Percentiles rank a stretch among this genome's conserved stretches.
Conservation (phyloP, 768 basidiomycete species). For the Mycena albidolilacea region DNA sequence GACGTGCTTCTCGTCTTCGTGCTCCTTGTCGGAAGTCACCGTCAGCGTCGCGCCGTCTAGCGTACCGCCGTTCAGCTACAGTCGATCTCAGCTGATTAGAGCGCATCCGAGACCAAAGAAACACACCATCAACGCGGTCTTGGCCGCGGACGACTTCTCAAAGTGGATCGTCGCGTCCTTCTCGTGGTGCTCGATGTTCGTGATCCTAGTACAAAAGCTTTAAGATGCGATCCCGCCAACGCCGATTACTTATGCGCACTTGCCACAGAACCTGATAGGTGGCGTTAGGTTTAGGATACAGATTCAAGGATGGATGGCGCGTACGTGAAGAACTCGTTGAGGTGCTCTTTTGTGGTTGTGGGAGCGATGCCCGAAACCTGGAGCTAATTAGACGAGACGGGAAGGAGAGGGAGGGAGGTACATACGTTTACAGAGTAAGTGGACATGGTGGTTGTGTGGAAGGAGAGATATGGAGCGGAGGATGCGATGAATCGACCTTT, state of each 20-base stretch:
- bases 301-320: slow-evolving; percentile 41
- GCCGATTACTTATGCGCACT: slow-evolving; percentile 57
- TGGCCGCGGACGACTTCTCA: slow-evolving; percentile 86
- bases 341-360: slow-evolving; percentile 73
- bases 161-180: slow-evolving; percentile 82
- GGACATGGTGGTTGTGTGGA: slow-evolving; percentile 51
- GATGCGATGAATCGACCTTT: neutral
- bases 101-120: neutral
- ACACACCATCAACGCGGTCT: slow-evolving; percentile 85
- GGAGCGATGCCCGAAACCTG: slow-evolving; percentile 83
- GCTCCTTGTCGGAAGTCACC: slow-evolving; percentile 79
- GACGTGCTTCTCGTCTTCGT: slow-evolving; percentile 66
- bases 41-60: slow-evolving; percentile 80
- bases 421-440: slow-evolving; percentile 63
- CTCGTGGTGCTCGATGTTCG: slow-evolving; percentile 68
- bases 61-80: slow-evolving; percentile 79
- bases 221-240: slow-evolving; percentile 26
- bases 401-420: slow-evolving; percentile 3
- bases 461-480: slow-evolving; percentile 4
- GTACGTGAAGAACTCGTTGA: slow-evolving; percentile 88
- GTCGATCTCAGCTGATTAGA: neutral
- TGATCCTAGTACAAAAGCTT: slow-evolving; percentile 63
- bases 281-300: slow-evolving; percentile 20
- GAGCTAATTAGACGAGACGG: neutral
- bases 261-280: slow-evolving; percentile 85